Evolutionary conservation across 2,329 filamentous ascomycete genomes (phyloP).

Genomic region (Blastomyces parvus): DNA sequence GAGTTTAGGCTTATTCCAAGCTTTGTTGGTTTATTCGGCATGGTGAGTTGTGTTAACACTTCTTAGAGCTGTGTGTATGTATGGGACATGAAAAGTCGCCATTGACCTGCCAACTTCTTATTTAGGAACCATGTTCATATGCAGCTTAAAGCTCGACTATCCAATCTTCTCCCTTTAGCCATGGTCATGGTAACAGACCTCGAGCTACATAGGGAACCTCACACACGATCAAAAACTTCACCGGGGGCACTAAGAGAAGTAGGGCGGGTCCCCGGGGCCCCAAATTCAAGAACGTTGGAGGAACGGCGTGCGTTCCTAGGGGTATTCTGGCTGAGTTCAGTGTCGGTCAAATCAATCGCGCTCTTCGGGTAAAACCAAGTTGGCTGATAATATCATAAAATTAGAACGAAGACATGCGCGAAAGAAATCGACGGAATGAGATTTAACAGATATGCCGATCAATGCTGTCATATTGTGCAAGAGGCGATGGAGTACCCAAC

Average conservation of each 20-base stretch:
- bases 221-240: not conserved
- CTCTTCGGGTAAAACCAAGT: not conserved
- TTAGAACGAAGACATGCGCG: not conserved
- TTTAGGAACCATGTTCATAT: constrained; percentile 2
- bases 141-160: not conserved
- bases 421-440: not conserved
- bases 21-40: constrained; percentile 1
- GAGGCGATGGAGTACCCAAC: not conserved
- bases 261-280: not conserved
- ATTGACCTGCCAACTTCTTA: not conserved
- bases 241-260: not conserved
- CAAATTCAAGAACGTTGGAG: not conserved
- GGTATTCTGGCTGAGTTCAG: constrained; percentile 2
- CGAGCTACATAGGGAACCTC: not conserved
- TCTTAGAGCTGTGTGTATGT: not conserved
- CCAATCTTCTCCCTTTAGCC: not conserved
- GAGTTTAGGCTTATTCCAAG: not conserved
- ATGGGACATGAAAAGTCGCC: not conserved
- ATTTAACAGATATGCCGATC: not conserved
- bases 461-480: not conserved
- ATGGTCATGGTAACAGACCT: not conserved
- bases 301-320: not conserved
- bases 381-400: not conserved
- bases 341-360: not conserved
- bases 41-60: constrained; percentile 2